These are phyloP conservation scores for Escallonia herrerae DNA, from an alignment of 129 eudicot species.

Conservation along the genomic window DNA sequence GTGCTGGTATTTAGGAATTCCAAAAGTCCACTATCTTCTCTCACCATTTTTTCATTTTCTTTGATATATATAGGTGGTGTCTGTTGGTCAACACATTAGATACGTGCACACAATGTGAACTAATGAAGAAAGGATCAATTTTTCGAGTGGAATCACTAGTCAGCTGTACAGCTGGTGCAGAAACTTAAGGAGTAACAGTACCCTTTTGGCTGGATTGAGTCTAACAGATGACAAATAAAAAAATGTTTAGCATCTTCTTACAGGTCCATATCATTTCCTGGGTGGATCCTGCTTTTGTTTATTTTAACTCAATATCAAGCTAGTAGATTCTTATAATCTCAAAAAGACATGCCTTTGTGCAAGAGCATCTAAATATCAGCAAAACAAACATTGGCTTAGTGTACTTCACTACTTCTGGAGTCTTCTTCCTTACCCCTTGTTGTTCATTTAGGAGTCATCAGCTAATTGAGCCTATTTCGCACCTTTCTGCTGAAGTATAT, in stretches of 20 bases:
- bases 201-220: neutral
- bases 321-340: too few relatives aligned
- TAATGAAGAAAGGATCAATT: neutral
- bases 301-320: too few relatives aligned
- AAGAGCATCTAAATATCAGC: too few relatives aligned
- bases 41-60: neutral
- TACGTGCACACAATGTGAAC: neutral
- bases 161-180: neutral
- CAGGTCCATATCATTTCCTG: neutral
- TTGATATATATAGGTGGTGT: neutral
- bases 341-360: too few relatives aligned
- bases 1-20: conserved; percentile 15
- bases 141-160: neutral
- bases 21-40: neutral
- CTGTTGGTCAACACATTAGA: neutral
- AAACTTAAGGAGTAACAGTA: neutral
- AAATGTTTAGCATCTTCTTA: neutral
- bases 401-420: too few relatives aligned
- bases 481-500: too few relatives aligned
- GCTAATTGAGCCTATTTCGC: too few relatives aligned
- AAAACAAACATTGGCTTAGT: too few relatives aligned
- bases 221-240: neutral
- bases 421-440: too few relatives aligned
- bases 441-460: too few relatives aligned
- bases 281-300: neutral